phyloP scores from a whole-genome alignment of 2,329 filamentous ascomycete genomes.

The Epichloe hybrida region DNA sequence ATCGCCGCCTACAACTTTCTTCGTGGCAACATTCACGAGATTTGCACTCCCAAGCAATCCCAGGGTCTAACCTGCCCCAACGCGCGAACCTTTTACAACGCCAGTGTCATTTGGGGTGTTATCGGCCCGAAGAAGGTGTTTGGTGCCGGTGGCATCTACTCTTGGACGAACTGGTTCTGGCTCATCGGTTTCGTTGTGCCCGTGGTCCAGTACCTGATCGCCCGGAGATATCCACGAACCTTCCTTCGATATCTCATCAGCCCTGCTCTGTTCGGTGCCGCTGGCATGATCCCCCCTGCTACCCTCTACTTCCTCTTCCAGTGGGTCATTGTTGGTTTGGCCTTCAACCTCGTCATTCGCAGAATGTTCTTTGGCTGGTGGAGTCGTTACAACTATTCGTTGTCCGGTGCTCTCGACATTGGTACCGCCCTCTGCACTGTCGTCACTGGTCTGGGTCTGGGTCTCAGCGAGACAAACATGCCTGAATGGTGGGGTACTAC shows the following conservation, averaged over 20 bases:
- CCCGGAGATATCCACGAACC: constrained; percentile 32
- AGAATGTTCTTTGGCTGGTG: constrained; percentile 42
- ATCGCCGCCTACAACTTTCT: constrained; percentile 25
- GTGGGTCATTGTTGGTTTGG: constrained; percentile 40
- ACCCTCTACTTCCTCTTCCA: constrained; percentile 41
- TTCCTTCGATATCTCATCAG: constrained; percentile 36
- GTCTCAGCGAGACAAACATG: constrained; percentile 29
- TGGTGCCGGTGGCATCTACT: constrained; percentile 28
- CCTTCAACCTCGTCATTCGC: constrained; percentile 42
- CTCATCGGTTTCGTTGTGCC: constrained; percentile 37
- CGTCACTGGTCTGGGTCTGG: constrained; percentile 34
- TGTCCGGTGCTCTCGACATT: constrained; percentile 44
- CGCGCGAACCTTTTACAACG: constrained; percentile 46
- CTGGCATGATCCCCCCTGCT: constrained; percentile 37
- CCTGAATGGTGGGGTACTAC: constrained; percentile 36
- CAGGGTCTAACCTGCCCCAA: constrained; percentile 43
- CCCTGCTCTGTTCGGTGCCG: constrained; percentile 39
- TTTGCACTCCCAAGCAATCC: constrained; percentile 35
- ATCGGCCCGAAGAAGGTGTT: constrained; percentile 30
- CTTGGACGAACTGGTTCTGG: constrained; percentile 40
- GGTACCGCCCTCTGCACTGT: constrained; percentile 45
- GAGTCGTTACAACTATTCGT: constrained; percentile 44
- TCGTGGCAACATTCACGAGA: constrained; percentile 32
- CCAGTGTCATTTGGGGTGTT: constrained; percentile 47
- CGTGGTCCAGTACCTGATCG: constrained; percentile 32